These are phyloP conservation scores for Xerocomus amazonicus DNA, from an alignment of 1,284 basidiomycete genomes.

Conservation along the genomic window DNA sequence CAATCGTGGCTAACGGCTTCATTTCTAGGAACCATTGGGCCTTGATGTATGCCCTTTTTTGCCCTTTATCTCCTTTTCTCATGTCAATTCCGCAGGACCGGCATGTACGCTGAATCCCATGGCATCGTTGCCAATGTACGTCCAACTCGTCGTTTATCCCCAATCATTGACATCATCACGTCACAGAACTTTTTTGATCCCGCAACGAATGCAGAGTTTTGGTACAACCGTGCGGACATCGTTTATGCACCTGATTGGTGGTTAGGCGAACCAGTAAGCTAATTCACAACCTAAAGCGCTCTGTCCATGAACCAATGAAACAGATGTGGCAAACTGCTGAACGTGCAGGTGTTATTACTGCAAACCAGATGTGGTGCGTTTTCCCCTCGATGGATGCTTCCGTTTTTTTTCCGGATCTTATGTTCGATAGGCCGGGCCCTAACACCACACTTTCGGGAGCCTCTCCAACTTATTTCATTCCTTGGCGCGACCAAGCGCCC, in stretches of 20 bases:
- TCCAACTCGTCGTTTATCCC: constrained; percentile 1
- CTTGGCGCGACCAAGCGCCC: constrained; percentile 61
- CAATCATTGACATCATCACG: neutral
- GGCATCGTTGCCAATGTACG: constrained; percentile 87
- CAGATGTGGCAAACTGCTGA: constrained; percentile 88
- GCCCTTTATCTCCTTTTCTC: neutral
- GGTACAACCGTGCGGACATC: constrained; percentile 61
- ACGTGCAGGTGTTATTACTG: constrained; percentile 70
- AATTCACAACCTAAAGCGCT: neutral
- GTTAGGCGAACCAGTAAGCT: constrained; percentile 79
- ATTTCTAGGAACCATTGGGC: constrained; percentile 77
- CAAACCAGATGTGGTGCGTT: constrained; percentile 86
- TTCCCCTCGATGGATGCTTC: neutral
- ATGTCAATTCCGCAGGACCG: constrained; percentile 57
- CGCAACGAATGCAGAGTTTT: constrained; percentile 53
- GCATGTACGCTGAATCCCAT: constrained; percentile 82
- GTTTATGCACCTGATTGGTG: constrained; percentile 77
- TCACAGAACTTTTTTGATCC: constrained; percentile 85
- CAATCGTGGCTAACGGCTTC: neutral
- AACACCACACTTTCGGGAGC: constrained; percentile 62
- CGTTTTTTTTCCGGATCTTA: constrained; percentile 3
- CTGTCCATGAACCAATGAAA: constrained; percentile 3
- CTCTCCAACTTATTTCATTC: constrained; percentile 71
- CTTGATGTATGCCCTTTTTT: constrained; percentile 52
- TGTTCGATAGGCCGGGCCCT: constrained; percentile 69